These are phyloP conservation scores for Trichomonas vaginalis DNA, from an alignment of 208 protist species.

Conservation along the genomic window DNA sequence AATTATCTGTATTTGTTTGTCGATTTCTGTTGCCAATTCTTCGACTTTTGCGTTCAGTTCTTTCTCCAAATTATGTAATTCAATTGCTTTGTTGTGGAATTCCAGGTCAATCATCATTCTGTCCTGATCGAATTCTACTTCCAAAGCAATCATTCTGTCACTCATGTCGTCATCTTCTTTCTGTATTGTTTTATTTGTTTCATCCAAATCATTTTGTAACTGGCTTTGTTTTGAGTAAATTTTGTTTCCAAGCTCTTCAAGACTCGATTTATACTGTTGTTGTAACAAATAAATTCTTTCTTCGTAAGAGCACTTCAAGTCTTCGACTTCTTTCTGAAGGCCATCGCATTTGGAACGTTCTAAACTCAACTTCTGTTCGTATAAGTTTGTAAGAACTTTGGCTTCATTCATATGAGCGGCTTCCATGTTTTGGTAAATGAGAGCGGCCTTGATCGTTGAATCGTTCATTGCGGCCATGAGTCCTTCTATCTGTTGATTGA, in stretches of 20 bases:
- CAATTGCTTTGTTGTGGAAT: neutral
- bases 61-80: neutral
- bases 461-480: neutral
- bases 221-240: neutral
- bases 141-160: neutral
- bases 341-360: neutral
- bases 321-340: neutral
- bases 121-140: constrained; percentile 1
- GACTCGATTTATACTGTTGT: neutral
- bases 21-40: neutral
- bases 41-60: neutral
- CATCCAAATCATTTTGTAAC: neutral
- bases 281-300: neutral
- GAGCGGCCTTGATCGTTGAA: neutral
- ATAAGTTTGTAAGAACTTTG: neutral
- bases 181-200: neutral
- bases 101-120: neutral
- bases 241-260: neutral
- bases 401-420: neutral
- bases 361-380: neutral
- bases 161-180: neutral
- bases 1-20: neutral
- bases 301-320: constrained; percentile 13
- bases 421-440: constrained; percentile 15
- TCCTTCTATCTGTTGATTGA: neutral